A percentile compares a stretch with the other conserved stretches of the same genome.
phyloP scores from a whole-genome alignment of 1,139 yeast species.

The Pichia sp. region DNA sequence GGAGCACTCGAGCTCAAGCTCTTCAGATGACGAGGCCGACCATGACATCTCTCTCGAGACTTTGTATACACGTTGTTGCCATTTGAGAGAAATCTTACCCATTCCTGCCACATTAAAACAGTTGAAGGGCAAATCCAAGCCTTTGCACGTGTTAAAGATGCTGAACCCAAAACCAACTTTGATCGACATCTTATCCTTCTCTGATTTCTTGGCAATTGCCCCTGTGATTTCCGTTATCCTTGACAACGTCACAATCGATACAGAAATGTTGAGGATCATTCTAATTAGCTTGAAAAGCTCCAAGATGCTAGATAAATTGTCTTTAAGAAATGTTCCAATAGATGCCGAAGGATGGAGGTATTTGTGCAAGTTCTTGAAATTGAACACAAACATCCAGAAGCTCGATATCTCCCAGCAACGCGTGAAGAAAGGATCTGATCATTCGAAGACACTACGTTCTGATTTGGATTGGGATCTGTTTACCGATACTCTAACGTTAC shows the following conservation, averaged over 20 bases:
- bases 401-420: conserved; percentile 80
- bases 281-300: conserved; percentile 60
- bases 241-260: conserved; percentile 76
- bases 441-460: conserved; percentile 49
- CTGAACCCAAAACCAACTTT: conserved; percentile 88
- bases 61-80: conserved; percentile 82
- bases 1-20: neutral
- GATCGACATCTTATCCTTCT: conserved; percentile 81
- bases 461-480: conserved; percentile 76
- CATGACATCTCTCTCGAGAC: conserved; percentile 51
- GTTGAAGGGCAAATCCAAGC: conserved; percentile 68
- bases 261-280: conserved; percentile 74
- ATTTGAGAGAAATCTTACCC: conserved; percentile 84
- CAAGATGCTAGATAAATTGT: conserved; percentile 59
- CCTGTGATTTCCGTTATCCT: conserved; percentile 76
- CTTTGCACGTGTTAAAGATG: conserved; percentile 71
- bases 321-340: conserved; percentile 74
- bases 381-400: conserved; percentile 55
- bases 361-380: conserved; percentile 66
- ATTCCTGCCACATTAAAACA: conserved; percentile 82
- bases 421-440: conserved; percentile 29
- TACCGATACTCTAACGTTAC: conserved; percentile 48
- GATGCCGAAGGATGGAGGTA: conserved; percentile 69
- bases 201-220: conserved; percentile 81
- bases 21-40: conserved; percentile 12